phyloP scores from a whole-genome alignment of 2,329 filamentous ascomycete genomes.

The Botrytis fabae region DNA sequence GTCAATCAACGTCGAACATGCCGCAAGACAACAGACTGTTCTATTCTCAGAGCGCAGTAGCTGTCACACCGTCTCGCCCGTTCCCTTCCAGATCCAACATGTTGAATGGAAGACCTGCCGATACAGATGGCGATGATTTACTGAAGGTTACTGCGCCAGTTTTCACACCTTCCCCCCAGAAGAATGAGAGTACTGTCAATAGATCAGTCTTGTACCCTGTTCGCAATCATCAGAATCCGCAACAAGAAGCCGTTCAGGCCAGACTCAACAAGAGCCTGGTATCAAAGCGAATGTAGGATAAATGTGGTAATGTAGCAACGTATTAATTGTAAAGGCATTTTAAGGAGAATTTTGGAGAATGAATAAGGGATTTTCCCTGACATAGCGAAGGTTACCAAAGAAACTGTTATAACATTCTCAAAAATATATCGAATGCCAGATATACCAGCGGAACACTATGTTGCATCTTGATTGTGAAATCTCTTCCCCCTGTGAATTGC shows the following conservation, averaged over 20 bases:
- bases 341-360: background rate
- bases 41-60: background rate
- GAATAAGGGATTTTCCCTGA: background rate
- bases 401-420: background rate
- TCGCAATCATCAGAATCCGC: conserved; percentile 18
- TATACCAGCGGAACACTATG: background rate
- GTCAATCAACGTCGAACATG: background rate
- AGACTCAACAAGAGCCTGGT: conserved; percentile 27
- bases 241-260: conserved; percentile 22
- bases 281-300: background rate
- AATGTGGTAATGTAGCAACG: background rate
- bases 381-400: background rate
- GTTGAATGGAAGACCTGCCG: background rate
- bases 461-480: background rate
- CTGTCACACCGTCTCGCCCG: background rate
- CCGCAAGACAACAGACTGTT: background rate
- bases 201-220: conserved; percentile 26
- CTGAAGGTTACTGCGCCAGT: conserved; percentile 23
- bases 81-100: conserved; percentile 11
- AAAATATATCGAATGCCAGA: background rate
- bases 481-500: background rate
- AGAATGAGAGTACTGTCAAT: background rate
- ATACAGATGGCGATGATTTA: background rate
- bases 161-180: conserved; percentile 20
- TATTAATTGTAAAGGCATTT: background rate